Evolutionary conservation across 352 stramenopile genomes (phyloP).

Genomic region (Peronosclerospora sorghi): DNA sequence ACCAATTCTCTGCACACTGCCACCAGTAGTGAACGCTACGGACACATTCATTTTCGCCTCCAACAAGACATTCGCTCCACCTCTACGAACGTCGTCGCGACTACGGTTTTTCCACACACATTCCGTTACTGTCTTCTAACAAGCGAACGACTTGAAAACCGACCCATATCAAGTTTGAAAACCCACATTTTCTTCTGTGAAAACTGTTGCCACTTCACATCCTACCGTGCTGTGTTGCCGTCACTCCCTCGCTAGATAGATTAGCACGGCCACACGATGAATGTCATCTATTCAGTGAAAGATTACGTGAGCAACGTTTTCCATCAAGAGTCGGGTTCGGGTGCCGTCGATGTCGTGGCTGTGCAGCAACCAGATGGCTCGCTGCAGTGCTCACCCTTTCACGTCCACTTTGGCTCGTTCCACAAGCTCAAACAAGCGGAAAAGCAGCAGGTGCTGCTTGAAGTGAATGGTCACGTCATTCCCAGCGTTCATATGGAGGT

Average conservation of each 20-base stretch:
- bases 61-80: neutral
- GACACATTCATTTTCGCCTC: neutral
- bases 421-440: slow-evolving; percentile 26
- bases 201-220: neutral
- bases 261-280: slow-evolving; percentile 30
- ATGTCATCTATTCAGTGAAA: slow-evolving; percentile 81
- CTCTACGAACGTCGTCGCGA: neutral
- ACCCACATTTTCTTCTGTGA: too few species aligned
- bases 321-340: slow-evolving; percentile 45
- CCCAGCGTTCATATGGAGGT: slow-evolving; percentile 69
- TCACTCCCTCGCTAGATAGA: neutral
- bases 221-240: too few species aligned
- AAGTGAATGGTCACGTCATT: slow-evolving; percentile 51
- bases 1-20: too few species aligned
- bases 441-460: slow-evolving; percentile 37
- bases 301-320: slow-evolving; percentile 82
- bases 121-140: slow-evolving; percentile 2
- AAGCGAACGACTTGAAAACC: slow-evolving; percentile 7
- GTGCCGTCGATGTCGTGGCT: slow-evolving; percentile 76
- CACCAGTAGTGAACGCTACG: neutral
- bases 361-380: slow-evolving; percentile 60
- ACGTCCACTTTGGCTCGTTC: slow-evolving; percentile 65
- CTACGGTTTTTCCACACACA: neutral
- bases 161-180: neutral
- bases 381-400: slow-evolving; percentile 63